Percentiles rank a stretch among this genome's conserved stretches.
These are phyloP conservation scores for Paramyrothecium sp. DNA, from an alignment of 2,329 filamentous ascomycete species.

Conservation along the genomic window DNA sequence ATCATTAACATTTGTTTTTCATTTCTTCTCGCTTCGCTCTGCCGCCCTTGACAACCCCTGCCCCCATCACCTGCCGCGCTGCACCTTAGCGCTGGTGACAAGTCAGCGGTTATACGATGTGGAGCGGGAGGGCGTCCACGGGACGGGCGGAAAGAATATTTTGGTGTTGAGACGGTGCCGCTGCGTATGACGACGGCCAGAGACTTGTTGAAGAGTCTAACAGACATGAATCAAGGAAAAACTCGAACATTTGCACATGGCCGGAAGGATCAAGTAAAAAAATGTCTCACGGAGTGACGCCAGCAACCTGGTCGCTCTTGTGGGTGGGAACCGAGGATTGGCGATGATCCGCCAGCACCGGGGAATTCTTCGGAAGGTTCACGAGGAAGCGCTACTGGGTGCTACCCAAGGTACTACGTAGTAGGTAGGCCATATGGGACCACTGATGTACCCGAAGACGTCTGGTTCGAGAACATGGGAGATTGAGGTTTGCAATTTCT, in stretches of 20 bases:
- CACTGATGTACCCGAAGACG: too few relatives aligned
- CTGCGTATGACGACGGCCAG: neutral
- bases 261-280: neutral
- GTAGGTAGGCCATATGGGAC: too few relatives aligned
- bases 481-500: too few relatives aligned
- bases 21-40: neutral
- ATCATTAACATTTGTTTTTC: neutral
- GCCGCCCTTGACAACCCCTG: neutral
- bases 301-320: neutral
- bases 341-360: too few relatives aligned
- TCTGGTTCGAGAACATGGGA: too few relatives aligned
- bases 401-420: too few relatives aligned
- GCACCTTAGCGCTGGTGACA: neutral
- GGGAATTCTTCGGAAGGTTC: too few relatives aligned
- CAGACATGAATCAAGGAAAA: too few relatives aligned
- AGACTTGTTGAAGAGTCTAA: neutral
- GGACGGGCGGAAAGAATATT: neutral
- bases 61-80: too few relatives aligned
- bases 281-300: neutral
- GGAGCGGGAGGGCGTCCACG: neutral
- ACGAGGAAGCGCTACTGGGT: too few relatives aligned
- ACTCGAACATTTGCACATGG: too few relatives aligned
- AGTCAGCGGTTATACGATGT: neutral
- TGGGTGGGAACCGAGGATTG: neutral
- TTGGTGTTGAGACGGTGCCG: neutral